Evolutionary conservation across 805 yeast species (phyloP), one percentile per base, ranked within the genome.

Genomic region (Osmozyma mogii): DNA sequence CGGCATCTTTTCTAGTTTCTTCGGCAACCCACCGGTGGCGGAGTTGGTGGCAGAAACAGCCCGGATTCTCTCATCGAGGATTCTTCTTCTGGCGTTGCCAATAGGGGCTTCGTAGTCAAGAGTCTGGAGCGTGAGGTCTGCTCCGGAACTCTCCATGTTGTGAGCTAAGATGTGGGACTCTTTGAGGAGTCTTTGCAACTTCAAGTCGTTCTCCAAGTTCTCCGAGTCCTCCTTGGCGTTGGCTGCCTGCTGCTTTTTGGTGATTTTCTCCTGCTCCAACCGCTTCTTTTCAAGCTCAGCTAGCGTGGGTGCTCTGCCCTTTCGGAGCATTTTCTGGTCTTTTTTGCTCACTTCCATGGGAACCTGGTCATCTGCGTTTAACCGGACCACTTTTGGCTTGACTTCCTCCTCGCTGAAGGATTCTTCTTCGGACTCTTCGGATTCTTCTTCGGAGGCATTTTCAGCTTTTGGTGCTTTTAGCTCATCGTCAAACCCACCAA

Each of bases 1-100:
- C 13, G 97, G 95, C 74, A 85, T 84, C 29, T 77, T 82, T 41
- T 83, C 92, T 20, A 79, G 53, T 31, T 59, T 71, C 43, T 44
- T 48, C 21, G 57, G 56, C 17, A 49, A 53, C 10, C 68, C 79
- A 35, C 69, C 67, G 0, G 61, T 49, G 5, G 61, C 43, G 0
- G 84, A 66, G 41, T 62, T 61, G 2, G 31, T 30, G 2, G 67
- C 45, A 1, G 68, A 48, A 2, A 75, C 37, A 8, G 59, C 52
- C 9, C 70, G 54, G 33, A 83, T 56, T 33, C 89, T 61, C 24
- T 72, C 67, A 31, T 74, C 74, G 28, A 82, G 50, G 0, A 84
- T 74, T 37, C 81, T 68, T 30, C 70, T 68, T 34, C 89, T 61
- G 1, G 84, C 80, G 28, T 74, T 76, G 6, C 94, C 94, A 3